Percentiles rank a stretch among this genome's conserved stretches.
Conservation (phyloP, 768 basidiomycete genomes). For the Tremella fuciformis region DNA sequence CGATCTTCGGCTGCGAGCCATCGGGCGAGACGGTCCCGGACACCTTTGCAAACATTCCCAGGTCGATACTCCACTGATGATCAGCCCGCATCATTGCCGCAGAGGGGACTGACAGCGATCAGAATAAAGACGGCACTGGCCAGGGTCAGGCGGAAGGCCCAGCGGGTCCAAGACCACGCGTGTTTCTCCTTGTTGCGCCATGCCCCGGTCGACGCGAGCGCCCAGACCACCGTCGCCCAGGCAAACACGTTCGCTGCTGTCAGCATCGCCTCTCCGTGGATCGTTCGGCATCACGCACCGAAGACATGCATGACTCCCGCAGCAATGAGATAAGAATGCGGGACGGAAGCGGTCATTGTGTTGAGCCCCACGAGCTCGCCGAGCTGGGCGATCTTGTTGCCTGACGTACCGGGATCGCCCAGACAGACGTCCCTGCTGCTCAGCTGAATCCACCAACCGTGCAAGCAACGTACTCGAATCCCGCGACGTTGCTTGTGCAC, state of each 20-base stretch:
- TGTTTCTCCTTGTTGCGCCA: conserved; percentile 21
- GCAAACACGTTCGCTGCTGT: conserved; percentile 15
- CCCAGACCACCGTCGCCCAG: conserved; percentile 27
- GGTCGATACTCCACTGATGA: conserved; percentile 20
- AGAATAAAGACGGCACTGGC: conserved; percentile 20
- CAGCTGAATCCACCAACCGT: too few species aligned
- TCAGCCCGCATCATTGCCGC: background rate
- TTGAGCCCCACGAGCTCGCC: conserved; percentile 10
- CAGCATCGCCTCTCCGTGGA: background rate
- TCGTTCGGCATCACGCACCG: conserved; percentile 17
- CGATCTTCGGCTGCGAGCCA: conserved; percentile 10
- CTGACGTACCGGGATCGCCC: background rate
- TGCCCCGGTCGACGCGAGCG: conserved; percentile 32
- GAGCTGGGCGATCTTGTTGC: background rate
- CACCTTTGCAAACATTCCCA: conserved; percentile 11
- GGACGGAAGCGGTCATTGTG: conserved; percentile 10
- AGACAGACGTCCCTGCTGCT: background rate
- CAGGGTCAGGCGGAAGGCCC: conserved; percentile 24
- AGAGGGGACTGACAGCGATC: conserved; percentile 28
- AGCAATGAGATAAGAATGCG: conserved; percentile 24
- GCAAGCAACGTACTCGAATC: conserved; percentile 21
- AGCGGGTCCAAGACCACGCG: conserved; percentile 31
- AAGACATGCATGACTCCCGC: conserved; percentile 28
- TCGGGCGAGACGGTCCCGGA: background rate
- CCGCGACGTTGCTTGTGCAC: conserved; percentile 25